These are phyloP conservation scores for Dactylis glomerata DNA, from an alignment of 176 grass and related monocot species.

Conservation along the genomic window DNA sequence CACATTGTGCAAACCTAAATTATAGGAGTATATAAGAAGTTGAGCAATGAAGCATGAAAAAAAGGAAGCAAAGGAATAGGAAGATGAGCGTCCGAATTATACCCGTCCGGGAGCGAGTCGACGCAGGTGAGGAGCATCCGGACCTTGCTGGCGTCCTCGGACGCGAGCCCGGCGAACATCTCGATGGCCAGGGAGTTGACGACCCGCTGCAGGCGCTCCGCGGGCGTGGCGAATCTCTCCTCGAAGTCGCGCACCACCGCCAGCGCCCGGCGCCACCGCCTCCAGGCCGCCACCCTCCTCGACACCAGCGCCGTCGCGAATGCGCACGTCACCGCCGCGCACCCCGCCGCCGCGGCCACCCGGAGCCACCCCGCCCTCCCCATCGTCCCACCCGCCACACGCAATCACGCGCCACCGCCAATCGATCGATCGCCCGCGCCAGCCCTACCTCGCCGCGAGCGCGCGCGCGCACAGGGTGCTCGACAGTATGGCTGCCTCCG, in stretches of 20 bases:
- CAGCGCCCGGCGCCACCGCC: slow-evolving; percentile 45
- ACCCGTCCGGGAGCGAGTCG: slow-evolving; percentile 55
- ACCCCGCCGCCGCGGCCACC: slow-evolving; percentile 36
- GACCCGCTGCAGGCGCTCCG: slow-evolving; percentile 49
- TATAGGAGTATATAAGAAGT: too few relatives aligned
- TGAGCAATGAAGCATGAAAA: neutral
- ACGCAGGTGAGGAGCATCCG: slow-evolving; percentile 76
- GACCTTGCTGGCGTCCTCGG: slow-evolving; percentile 65
- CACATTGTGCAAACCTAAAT: neutral
- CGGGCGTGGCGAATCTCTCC: slow-evolving; percentile 54
- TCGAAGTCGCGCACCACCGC: slow-evolving; percentile 49
- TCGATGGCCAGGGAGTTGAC: slow-evolving; percentile 61
- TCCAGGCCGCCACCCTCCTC: slow-evolving; percentile 29
- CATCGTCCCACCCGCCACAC: neutral
- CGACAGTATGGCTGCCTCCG: neutral
- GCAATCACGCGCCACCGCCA: neutral
- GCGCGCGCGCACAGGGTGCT: neutral
- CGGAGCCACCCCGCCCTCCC: slow-evolving; percentile 34
- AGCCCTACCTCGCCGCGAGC: neutral
- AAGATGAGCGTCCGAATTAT: neutral
- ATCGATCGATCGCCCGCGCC: neutral
- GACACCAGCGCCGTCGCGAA: slow-evolving; percentile 39
- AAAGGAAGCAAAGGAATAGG: neutral
- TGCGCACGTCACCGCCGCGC: slow-evolving; percentile 44
- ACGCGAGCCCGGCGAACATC: slow-evolving; percentile 71